Conservation (phyloP, 352 stramenopile genomes). For the Bremia lactucae region DNA sequence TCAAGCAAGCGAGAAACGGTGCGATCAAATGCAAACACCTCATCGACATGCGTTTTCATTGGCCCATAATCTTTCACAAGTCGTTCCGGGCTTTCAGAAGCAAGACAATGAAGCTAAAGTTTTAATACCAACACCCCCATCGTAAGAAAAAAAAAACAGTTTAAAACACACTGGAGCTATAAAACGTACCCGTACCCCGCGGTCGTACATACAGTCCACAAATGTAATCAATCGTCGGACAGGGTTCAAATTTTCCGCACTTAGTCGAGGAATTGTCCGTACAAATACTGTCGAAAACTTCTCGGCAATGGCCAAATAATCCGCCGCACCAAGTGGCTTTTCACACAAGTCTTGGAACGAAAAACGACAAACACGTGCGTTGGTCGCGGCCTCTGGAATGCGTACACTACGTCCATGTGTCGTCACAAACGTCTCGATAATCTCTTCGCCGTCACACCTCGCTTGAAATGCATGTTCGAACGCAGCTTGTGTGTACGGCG, state of each 20-base stretch:
- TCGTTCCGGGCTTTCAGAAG: slow-evolving; percentile 37
- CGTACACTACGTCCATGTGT: slow-evolving; percentile 61
- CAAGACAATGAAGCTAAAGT: slow-evolving; percentile 62
- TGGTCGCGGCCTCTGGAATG: slow-evolving; percentile 43
- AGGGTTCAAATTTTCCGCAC: slow-evolving; percentile 84
- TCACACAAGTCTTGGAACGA: slow-evolving; percentile 95
- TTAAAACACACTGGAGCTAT: background rate
- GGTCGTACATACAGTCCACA: slow-evolving; percentile 97
- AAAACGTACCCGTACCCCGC: slow-evolving; percentile 46
- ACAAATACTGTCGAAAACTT: slow-evolving; percentile 85
- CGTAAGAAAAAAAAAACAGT: slow-evolving; percentile 4
- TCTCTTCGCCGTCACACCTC: slow-evolving; percentile 38
- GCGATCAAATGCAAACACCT: slow-evolving; percentile 78
- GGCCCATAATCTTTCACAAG: slow-evolving; percentile 52
- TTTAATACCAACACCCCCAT: no score
- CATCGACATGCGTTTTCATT: slow-evolving; percentile 60
- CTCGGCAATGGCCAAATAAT: slow-evolving; percentile 91
- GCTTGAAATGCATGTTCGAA: slow-evolving; percentile 65
- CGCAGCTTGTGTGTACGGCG: slow-evolving; percentile 28
- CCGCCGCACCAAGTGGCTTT: slow-evolving; percentile 84
- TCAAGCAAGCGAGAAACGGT: slow-evolving; percentile 84
- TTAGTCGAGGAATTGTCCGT: slow-evolving; percentile 84
- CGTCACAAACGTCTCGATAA: slow-evolving; percentile 36
- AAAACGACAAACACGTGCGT: slow-evolving; percentile 73
- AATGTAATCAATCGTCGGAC: slow-evolving; percentile 96